Evolutionary conservation across 129 eudicot species (phyloP), one percentile per base, ranked within the genome.

Genomic region (Pittosporum tobira): DNA sequence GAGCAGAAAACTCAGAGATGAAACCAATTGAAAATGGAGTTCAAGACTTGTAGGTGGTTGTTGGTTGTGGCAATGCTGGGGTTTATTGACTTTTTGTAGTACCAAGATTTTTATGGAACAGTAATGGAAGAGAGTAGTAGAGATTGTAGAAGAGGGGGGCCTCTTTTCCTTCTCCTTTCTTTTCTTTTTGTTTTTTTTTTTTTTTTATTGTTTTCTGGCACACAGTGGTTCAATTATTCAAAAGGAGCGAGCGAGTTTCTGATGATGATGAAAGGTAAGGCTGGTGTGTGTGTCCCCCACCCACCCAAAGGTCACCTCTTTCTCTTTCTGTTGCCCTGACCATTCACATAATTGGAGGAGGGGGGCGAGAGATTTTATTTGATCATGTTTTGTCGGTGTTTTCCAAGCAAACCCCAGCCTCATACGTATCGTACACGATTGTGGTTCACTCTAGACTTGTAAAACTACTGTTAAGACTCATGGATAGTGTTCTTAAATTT

Each of bases 351-450:
- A 31, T 34, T 6, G 0, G 10, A 6, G 67, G 30, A 59, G 47
- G 48, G 45, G 51, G n/a, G 57, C 16, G 27, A 30, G 46, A 18
- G 20, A 28, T 20, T 30, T 48, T 14, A 18, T 20, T 30, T 48
- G 49, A 55, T 37, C 43, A 62, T 43, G 69, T n/a, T 52, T 75
- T 66, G 77, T 81, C 83, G 80, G 77, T 73, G 62, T 36, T 46
- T 58, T 71, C 53, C 40, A 62, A 64, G 58, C 71, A 73, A 76
- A 73, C 73, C 79, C 82, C 77, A 64, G 65, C 82, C 79, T 80
- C 78, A 65, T 71, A 31, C n/a, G n/a, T n/a, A n/a, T n/a, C n/a
- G n/a, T n/a, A n/a, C n/a, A n/a, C n/a, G n/a, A n/a, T n/a, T n/a
- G n/a, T n/a, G n/a, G n/a, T n/a, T n/a, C n/a, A n/a, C n/a, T n/a